Base-by-base conservation (phyloP, 805 yeast species). In the Candida xiaguanensis region DNA sequence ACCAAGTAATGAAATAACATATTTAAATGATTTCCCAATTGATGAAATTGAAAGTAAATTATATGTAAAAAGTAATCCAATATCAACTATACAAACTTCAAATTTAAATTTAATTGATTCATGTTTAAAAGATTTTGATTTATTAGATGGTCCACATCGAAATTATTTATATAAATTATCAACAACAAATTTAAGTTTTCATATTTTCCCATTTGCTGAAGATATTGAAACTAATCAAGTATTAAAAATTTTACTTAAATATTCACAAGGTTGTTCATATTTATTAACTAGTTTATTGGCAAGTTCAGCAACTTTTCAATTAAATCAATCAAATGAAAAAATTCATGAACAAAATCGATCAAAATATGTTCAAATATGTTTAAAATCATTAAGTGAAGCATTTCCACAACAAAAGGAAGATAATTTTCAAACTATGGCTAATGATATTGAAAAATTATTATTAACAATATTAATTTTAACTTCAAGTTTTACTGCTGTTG, bases 271-370 rank as follows among this genome's bases (percentile, higher is more conserved):
- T 13, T 82, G 80, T 47, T 67, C 81, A 0, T 82, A 79, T 51
- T 55, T 83, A 9, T 59, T 83, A 35, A 78, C 81, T 18, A 81
- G 87, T 1, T 69, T 82, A 5, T 58, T 83, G 36, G 84, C 89
- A 0, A 78, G 80, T 40, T 85, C 87, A 8, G 87, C 89, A 0
- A 65, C 78, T 16, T 67, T 77, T 6, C 61, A 74, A 4, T 73
- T 67, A 42, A 65, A 75, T 43, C 61, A 64, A 25, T 61, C 72
- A 1, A 47, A 48, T 11, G 47, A 51, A 44, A 51, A 23, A 49
- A 58, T 27, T 51, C 71, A 8, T 70, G 74, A 43, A 78, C 73
- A 55, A 78, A 79, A 53, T 70, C 67, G 48, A 71, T 77, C 25
- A 77, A 79, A 74, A 15, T 83, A 82, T 49, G 58, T 81, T 20